Evolutionary conservation across 169 alveolate genomes (phyloP).

Genomic region (Perkinsus olseni): DNA sequence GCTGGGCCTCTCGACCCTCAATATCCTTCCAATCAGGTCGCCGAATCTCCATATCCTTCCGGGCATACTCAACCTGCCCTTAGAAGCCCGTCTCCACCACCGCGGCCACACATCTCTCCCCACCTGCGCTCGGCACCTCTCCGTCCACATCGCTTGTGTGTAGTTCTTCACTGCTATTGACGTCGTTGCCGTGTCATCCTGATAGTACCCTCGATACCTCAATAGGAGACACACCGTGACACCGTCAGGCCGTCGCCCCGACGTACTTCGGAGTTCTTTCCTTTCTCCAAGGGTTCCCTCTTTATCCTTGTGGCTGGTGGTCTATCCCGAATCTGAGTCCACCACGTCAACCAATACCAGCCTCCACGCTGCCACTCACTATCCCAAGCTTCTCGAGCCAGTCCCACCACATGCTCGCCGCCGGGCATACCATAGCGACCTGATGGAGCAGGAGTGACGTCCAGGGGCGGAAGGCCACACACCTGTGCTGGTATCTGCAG

Average conservation of each 20-base stretch:
- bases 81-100: neutral
- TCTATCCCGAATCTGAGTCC: neutral
- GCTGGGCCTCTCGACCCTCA: neutral
- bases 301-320: neutral
- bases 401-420: neutral
- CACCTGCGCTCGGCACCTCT: neutral
- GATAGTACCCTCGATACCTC: neutral
- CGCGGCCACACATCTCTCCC: neutral
- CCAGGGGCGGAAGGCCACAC: neutral
- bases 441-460: neutral
- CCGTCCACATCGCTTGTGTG: neutral
- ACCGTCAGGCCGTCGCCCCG: neutral
- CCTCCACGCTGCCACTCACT: neutral
- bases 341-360: neutral
- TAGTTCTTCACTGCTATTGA: neutral
- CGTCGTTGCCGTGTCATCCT: neutral
- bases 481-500: neutral
- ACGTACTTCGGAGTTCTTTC: neutral
- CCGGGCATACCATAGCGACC: neutral
- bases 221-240: neutral
- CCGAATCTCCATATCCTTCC: neutral
- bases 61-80: neutral
- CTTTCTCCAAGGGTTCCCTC: neutral
- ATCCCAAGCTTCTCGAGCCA: neutral
- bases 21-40: neutral